These are phyloP conservation scores for Stephanodiscus minutulus DNA, from an alignment of 108 stramenopile species.

Conservation along the genomic window DNA sequence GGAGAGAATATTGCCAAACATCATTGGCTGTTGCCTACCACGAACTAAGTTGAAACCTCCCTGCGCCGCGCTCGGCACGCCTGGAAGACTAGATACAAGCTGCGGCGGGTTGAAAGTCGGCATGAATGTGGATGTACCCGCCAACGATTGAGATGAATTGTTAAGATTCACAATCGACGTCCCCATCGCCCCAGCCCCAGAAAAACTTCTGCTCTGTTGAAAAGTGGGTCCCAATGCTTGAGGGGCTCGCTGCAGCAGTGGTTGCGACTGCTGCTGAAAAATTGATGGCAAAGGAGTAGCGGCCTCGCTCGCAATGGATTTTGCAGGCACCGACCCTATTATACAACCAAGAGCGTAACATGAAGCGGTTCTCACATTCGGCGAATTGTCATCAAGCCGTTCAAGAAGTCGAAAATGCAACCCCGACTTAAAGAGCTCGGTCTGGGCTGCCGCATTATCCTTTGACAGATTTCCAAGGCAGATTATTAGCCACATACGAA, in stretches of 20 bases:
- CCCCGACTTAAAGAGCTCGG: conserved; percentile 58
- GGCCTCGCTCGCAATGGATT: not conserved
- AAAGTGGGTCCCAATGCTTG: conserved; percentile 19
- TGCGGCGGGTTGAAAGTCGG: conserved; percentile 20
- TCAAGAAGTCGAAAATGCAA: conserved; percentile 70
- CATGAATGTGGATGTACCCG: conserved; percentile 16
- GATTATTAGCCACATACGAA: conserved; percentile 87
- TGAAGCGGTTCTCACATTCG: conserved; percentile 84
- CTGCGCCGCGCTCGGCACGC: conserved; percentile 8
- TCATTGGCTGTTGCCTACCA: conserved; percentile 23
- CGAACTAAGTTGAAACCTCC: conserved; percentile 12
- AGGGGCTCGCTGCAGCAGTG: conserved; percentile 10
- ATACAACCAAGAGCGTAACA: conserved; percentile 88
- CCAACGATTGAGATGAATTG: not conserved
- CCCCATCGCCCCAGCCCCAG: conserved; percentile 1
- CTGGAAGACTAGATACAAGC: conserved; percentile 18
- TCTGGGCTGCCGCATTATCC: conserved; percentile 63
- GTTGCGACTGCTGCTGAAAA: conserved; percentile 16
- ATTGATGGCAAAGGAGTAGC: conserved; percentile 20
- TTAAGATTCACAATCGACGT: not conserved
- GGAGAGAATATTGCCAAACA: conserved; percentile 37
- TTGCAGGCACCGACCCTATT: conserved; percentile 42
- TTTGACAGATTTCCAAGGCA: conserved; percentile 82
- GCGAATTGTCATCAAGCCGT: conserved; percentile 59
- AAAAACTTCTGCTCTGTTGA: conserved; percentile 15